Conservation (phyloP, 805 yeast genomes). For the Cyberlindnera galapagoensis region DNA sequence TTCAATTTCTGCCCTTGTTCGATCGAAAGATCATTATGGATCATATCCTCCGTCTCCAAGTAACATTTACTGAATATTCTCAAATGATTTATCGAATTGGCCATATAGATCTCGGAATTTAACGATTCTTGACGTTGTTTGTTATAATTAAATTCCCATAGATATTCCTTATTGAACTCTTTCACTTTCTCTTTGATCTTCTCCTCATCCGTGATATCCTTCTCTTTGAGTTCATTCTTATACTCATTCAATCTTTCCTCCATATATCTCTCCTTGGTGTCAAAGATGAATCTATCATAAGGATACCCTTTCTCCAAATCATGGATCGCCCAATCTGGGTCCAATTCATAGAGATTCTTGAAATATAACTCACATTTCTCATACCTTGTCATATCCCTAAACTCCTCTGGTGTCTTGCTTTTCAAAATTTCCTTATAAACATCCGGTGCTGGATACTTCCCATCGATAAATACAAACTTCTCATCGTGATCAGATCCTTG, state of each 20-base stretch:
- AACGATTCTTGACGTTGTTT: conserved; percentile 11
- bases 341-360: conserved; percentile 9
- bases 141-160: conserved; percentile 17
- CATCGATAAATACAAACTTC: conserved; percentile 16
- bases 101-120: conserved; percentile 20
- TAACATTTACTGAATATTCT: conserved; percentile 25
- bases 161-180: conserved; percentile 6
- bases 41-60: no score
- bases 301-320: conserved; percentile 16
- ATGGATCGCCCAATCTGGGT: conserved; percentile 21
- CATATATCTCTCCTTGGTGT: conserved; percentile 18
- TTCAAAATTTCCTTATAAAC: conserved; percentile 17
- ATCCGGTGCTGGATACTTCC: conserved; percentile 15
- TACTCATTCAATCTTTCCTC: conserved; percentile 13
- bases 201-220: conserved; percentile 2
- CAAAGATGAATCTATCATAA: conserved; percentile 21
- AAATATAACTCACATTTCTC: conserved; percentile 19
- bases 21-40: conserved; percentile 1
- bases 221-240: conserved; percentile 9
- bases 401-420: conserved; percentile 11
- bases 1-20: conserved; percentile 6
- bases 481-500: no score
- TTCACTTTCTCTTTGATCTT: not conserved
- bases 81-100: conserved; percentile 19
- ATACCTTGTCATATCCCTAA: conserved; percentile 8